phyloP scores from a whole-genome alignment of 2,329 filamentous ascomycete species.

The Verticillium zaregamsianum region DNA sequence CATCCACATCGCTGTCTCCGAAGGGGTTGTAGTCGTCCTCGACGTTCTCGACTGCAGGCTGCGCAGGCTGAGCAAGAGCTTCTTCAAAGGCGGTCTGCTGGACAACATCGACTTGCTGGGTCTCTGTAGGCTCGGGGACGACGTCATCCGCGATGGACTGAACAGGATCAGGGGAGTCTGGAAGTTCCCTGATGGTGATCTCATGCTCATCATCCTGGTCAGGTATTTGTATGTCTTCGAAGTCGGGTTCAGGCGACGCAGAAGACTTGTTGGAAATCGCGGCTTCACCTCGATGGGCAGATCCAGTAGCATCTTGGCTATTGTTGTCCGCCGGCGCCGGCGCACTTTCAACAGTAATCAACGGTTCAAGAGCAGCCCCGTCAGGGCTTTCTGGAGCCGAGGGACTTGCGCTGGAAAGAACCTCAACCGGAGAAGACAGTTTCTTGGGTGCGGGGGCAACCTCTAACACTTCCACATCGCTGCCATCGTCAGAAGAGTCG shows the following conservation, averaged over 20 bases:
- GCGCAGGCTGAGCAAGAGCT: background rate
- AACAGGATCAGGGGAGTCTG: constrained; percentile 25
- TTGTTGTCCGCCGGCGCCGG: background rate
- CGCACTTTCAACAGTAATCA: background rate
- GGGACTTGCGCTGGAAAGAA: background rate
- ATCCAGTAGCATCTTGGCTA: background rate
- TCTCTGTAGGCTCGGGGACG: constrained; percentile 18
- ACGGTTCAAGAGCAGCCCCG: background rate
- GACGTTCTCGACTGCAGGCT: constrained; percentile 5
- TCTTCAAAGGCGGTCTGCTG: background rate
- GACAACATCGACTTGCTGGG: constrained; percentile 17
- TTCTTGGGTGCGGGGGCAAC: constrained; percentile 30
- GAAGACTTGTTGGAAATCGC: background rate
- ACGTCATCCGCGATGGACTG: constrained; percentile 20
- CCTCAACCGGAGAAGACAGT: background rate
- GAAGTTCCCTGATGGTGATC: constrained; percentile 16
- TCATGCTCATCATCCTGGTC: constrained; percentile 24
- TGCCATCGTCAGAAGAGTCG: constrained; percentile 55
- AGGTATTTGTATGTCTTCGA: constrained; percentile 30
- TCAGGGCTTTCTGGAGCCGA: background rate
- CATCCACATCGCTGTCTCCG: constrained; percentile 63
- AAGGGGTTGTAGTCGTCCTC: constrained; percentile 34
- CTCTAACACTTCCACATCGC: constrained; percentile 55
- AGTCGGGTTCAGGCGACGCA: constrained; percentile 19
- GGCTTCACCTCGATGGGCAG: background rate